Evolutionary conservation across 495 filamentous ascomycete genomes (phyloP).

Genomic region (Penicillium crystallinum): DNA sequence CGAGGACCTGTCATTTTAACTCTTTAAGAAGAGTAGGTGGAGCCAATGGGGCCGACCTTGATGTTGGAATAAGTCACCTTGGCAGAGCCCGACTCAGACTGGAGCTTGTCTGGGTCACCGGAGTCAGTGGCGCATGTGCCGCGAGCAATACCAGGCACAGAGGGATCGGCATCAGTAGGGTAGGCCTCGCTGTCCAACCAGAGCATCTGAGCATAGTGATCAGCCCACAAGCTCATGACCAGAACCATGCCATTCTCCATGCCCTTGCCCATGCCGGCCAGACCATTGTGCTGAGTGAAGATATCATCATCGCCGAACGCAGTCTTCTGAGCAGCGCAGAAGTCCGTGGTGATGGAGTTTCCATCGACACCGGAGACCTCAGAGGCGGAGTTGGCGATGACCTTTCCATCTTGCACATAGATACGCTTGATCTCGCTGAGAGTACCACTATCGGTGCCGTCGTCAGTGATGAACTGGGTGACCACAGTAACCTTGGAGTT

Average conservation of each 20-base stretch:
- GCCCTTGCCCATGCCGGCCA: conserved; percentile 50
- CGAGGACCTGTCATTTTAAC: not conserved
- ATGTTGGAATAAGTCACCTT: conserved; percentile 62
- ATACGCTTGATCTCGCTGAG: conserved; percentile 63
- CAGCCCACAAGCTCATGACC: conserved; percentile 70
- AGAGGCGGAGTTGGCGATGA: conserved; percentile 53
- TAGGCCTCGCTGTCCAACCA: conserved; percentile 69
- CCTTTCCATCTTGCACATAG: conserved; percentile 64
- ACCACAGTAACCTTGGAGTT: conserved; percentile 59
- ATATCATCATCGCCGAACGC: conserved; percentile 56
- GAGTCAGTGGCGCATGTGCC: conserved; percentile 58
- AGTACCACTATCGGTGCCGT: conserved; percentile 48
- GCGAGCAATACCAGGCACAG: conserved; percentile 56
- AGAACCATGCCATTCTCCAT: conserved; percentile 60
- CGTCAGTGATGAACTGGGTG: conserved; percentile 63
- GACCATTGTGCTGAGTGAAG: conserved; percentile 57
- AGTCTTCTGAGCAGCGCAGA: conserved; percentile 56
- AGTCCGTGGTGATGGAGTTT: conserved; percentile 55
- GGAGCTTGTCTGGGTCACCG: conserved; percentile 56
- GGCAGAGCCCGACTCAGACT: conserved; percentile 48
- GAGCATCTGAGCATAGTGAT: conserved; percentile 68
- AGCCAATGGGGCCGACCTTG: conserved; percentile 60
- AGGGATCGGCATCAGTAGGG: conserved; percentile 50
- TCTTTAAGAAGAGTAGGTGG: conserved; percentile 45
- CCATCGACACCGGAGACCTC: conserved; percentile 49